Conservation (phyloP, 2,329 filamentous ascomycete genomes). For the Chrysoporthe cubensis region DNA sequence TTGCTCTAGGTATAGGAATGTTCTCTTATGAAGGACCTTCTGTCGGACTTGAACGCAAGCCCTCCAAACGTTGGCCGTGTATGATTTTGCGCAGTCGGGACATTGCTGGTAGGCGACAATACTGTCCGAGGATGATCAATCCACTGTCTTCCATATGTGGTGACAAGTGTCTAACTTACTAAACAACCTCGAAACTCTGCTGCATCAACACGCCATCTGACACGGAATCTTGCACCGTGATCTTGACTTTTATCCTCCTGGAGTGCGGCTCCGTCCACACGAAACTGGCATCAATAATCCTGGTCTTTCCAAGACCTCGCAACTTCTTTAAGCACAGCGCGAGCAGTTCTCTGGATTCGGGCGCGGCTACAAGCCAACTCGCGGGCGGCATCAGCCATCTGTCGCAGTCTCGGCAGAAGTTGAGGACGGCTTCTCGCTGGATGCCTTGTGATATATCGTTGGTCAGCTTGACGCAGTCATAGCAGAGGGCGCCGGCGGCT, state of each 20-base stretch:
- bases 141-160: no score
- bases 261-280: constrained; percentile 99
- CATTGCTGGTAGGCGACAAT: constrained; percentile 92
- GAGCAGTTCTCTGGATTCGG: constrained; percentile 89
- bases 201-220: constrained; percentile 73
- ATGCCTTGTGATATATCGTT: constrained; percentile 92
- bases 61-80: constrained; percentile 94
- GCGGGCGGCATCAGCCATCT: constrained; percentile 86
- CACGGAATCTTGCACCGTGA: constrained; percentile 81
- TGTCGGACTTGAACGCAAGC: constrained; percentile 94
- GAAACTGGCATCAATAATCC: constrained; percentile 94
- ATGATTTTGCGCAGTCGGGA: constrained; percentile 92
- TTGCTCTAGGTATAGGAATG: constrained; percentile 77
- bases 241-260: constrained; percentile 87
- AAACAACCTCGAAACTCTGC: constrained; percentile 94
- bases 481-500: constrained; percentile 85
- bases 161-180: constrained; percentile 39
- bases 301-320: constrained; percentile 82
- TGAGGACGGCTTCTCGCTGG: constrained; percentile 84
- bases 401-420: constrained; percentile 94
- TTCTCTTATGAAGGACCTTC: constrained; percentile 93
- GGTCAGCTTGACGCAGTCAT: constrained; percentile 93
- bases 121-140: constrained; percentile 20
- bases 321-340: constrained; percentile 90
- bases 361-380: constrained; percentile 83